Percentiles rank a stretch among this genome's conserved stretches.
phyloP scores from a whole-genome alignment of 352 stramenopile species.

The Phytophthora melonis region DNA sequence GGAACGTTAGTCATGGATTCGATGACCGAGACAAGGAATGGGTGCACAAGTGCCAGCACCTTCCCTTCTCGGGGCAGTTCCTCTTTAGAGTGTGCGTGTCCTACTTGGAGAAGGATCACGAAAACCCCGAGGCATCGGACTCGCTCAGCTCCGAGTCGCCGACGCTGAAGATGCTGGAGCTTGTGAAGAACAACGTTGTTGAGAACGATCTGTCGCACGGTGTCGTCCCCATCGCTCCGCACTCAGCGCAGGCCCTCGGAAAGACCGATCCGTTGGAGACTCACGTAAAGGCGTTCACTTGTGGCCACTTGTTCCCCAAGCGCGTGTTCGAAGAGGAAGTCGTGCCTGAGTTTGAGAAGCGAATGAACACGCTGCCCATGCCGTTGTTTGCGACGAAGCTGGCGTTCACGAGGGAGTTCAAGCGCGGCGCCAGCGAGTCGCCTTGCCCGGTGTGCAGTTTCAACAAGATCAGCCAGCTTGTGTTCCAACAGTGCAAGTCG shows the following conservation, averaged over 20 bases:
- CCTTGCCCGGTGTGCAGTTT: conserved; percentile 86
- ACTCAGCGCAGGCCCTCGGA: conserved; percentile 73
- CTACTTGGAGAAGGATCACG: conserved; percentile 54
- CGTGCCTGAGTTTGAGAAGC: conserved; percentile 83
- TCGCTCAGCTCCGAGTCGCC: conserved; percentile 17
- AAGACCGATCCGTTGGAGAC: conserved; percentile 89
- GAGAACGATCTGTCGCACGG: conserved; percentile 72
- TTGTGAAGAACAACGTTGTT: conserved; percentile 82
- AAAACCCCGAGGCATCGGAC: conserved; percentile 14
- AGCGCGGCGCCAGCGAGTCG: conserved; percentile 63
- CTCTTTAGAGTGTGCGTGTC: conserved; percentile 79
- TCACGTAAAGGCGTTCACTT: conserved; percentile 88
- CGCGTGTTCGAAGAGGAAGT: conserved; percentile 89
- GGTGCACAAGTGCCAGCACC: conserved; percentile 74
- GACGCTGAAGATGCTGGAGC: conserved; percentile 56
- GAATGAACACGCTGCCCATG: conserved; percentile 69
- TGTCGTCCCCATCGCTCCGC: conserved; percentile 62
- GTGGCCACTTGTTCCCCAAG: conserved; percentile 85
- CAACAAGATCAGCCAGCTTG: conserved; percentile 77
- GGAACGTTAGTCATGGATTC: conserved; percentile 40
- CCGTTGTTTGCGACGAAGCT: conserved; percentile 73
- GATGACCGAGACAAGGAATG: conserved; percentile 84
- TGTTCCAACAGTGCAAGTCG: conserved; percentile 50
- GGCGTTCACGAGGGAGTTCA: conserved; percentile 75
- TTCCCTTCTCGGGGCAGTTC: conserved; percentile 85